Conservation (phyloP, 2,329 filamentous ascomycete species). For the Pseudocercospora fijiensis region DNA sequence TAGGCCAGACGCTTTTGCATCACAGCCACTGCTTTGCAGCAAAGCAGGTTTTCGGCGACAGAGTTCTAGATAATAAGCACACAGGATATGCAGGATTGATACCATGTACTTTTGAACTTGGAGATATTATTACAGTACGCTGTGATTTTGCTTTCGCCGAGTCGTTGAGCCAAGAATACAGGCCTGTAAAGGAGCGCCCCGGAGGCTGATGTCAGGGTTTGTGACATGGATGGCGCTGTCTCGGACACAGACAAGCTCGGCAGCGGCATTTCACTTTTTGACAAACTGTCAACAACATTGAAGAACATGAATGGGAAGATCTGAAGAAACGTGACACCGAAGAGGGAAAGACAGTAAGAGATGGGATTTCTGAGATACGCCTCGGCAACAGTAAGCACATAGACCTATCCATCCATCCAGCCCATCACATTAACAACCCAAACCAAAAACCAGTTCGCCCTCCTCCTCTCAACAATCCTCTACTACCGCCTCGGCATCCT, state of each 20-base stretch:
- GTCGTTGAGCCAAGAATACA: constrained; percentile 1
- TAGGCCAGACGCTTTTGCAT: constrained; percentile 33
- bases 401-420: background rate
- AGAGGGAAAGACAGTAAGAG: background rate
- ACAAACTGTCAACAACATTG: constrained; percentile 1
- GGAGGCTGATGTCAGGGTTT: background rate
- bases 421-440: background rate
- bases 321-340: background rate
- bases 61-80: constrained; percentile 3
- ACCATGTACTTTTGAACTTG: background rate
- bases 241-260: background rate
- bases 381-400: background rate
- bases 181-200: constrained; percentile 4
- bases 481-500: constrained; percentile 23
- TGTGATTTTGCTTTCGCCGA: background rate
- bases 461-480: constrained; percentile 25
- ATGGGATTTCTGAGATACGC: background rate
- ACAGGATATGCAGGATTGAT: constrained; percentile 7
- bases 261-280: background rate
- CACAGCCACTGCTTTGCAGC: background rate
- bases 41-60: background rate
- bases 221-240: constrained; percentile 2
- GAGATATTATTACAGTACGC: background rate
- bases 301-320: background rate
- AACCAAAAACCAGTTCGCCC: constrained; percentile 9